phyloP scores from a whole-genome alignment of 2,329 filamentous ascomycete species.

The Aspergillus sp. region DNA sequence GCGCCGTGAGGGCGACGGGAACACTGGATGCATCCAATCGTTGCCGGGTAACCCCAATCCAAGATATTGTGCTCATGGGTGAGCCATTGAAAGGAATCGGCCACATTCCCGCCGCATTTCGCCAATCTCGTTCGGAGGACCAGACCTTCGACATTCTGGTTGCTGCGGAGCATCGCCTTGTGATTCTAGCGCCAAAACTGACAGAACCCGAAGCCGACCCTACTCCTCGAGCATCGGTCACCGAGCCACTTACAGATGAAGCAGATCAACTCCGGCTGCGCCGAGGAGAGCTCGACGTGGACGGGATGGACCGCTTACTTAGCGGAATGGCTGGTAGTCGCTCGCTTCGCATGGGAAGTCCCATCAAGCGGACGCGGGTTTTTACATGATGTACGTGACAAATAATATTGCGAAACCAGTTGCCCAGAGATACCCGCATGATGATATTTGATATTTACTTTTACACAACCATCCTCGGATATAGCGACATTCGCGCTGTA shows the following conservation, averaged over 20 bases:
- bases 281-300: constrained; percentile 46
- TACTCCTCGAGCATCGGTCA: constrained; percentile 11
- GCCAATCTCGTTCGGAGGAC: constrained; percentile 22
- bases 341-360: constrained; percentile 35
- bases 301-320: constrained; percentile 49
- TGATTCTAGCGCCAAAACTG: constrained; percentile 36
- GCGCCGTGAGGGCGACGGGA: constrained; percentile 36
- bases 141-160: constrained; percentile 41
- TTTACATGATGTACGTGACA: constrained; percentile 28
- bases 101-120: constrained; percentile 33
- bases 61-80: constrained; percentile 40
- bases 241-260: constrained; percentile 23
- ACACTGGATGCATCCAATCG: constrained; percentile 41
- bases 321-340: constrained; percentile 41
- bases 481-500: constrained; percentile 44
- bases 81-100: constrained; percentile 40
- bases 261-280: constrained; percentile 43
- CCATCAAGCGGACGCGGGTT: constrained; percentile 37
- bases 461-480: constrained; percentile 4
- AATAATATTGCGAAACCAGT: constrained; percentile 11
- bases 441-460: constrained; percentile 10
- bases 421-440: constrained; percentile 29
- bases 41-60: constrained; percentile 39
- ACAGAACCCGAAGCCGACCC: constrained; percentile 24
- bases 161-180: constrained; percentile 41